A percentile compares a stretch with the other conserved stretches of the same genome.
These are phyloP conservation scores for Trichomonas tenax DNA, from an alignment of 208 protist genomes.

Conservation along the genomic window DNA sequence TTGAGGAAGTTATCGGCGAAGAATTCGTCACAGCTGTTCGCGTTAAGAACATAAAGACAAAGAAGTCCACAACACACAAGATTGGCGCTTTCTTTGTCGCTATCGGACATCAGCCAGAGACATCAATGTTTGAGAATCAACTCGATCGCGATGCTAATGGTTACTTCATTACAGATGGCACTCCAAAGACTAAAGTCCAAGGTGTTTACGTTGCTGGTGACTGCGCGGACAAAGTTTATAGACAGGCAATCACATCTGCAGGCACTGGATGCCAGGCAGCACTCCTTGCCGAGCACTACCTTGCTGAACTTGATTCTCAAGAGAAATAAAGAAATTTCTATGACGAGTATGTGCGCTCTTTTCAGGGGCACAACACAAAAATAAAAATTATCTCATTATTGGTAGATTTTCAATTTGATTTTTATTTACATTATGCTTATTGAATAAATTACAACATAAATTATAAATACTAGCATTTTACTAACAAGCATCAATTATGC, in stretches of 20 bases:
- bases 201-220: conserved; percentile 63
- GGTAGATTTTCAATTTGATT: too few species aligned
- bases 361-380: too few species aligned
- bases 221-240: conserved; percentile 52
- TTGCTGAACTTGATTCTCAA: conserved; percentile 22
- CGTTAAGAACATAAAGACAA: not conserved
- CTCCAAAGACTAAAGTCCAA: conserved; percentile 33
- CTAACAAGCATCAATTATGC: too few species aligned
- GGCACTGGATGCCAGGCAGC: conserved; percentile 62
- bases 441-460: too few species aligned
- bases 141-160: conserved; percentile 47
- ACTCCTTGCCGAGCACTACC: conserved; percentile 51
- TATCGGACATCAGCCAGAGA: conserved; percentile 59
- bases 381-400: too few species aligned
- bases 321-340: not conserved
- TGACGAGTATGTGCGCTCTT: too few species aligned
- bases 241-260: conserved; percentile 63
- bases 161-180: conserved; percentile 45
- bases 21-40: not conserved
- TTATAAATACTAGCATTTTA: too few species aligned
- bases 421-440: too few species aligned
- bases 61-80: not conserved
- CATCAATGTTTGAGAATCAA: conserved; percentile 30
- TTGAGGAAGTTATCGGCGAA: not conserved
- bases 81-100: conserved; percentile 48